Base-by-base conservation (phyloP, 2,329 filamentous ascomycete genomes). In the Penicillium sp. region DNA sequence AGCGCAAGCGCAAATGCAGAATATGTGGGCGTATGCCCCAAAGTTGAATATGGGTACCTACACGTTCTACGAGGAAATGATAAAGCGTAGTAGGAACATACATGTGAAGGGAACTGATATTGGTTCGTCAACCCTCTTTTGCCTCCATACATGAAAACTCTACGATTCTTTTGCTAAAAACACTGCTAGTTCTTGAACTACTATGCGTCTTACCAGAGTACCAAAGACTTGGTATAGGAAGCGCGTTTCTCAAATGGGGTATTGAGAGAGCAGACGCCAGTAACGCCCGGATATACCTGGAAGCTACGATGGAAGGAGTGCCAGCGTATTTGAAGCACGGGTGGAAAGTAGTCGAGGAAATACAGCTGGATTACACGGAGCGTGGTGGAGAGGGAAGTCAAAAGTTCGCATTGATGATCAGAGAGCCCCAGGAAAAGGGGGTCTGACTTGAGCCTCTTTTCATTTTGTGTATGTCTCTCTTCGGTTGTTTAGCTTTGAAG, bases 231-330 rank as follows among this genome's bases (percentile, higher is more conserved):
- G 52, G 52, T 49, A 49, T 55, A 55, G 52, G 52, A 44, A 55
- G 52, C 35, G 24, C 46, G 14, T 55, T 55, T 44, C 52, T 55
- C 21, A 55, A 26, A 50, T 55, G 46, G 52, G 52, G 52, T 45
- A 55, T 50, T 3, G 43, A 53, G 43, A 53, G 37, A 53, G 51
- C 51, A 53, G 51, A 53, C 43, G 51, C 41, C 41, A 53, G 46
- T 37, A 50, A 45, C 37, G 52, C 52, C 19, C 52, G 52, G 13
- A 49, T 55, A 33, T 55, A 49, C 45, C 52, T 55, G 27, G 46
- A 55, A 49, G 52, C 52, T 45, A 55, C 52, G 19, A 49, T 55
- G 52, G 52, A 55, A 49, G 52, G 52, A 49, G 52, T 55, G 46
- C 52, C 46, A 27, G 52, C 22, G 9, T 55, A 55, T 55, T 50